Conservation (phyloP, 108 stramenopile genomes). For the Nannochloropsis salina region DNA sequence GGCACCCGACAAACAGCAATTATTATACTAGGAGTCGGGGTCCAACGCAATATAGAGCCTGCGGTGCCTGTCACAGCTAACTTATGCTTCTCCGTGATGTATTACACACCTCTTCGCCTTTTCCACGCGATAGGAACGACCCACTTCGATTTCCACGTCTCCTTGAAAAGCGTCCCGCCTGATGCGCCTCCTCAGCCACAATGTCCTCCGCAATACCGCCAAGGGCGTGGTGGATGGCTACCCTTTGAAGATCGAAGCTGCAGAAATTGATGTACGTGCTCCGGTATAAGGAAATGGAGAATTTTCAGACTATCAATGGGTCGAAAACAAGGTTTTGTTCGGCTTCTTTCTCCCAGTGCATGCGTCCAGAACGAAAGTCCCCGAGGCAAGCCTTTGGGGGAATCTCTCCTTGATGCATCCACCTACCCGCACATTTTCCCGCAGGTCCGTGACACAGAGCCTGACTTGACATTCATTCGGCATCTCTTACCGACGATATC, state of each 20-base stretch:
- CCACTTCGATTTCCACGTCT: no score
- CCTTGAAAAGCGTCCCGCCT: not conserved
- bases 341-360: conserved; percentile 8
- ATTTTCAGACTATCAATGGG: not conserved
- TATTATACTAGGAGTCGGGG: no score
- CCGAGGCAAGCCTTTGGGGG: conserved; percentile 56
- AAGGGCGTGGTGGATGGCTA: conserved; percentile 62
- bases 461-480: not conserved
- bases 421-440: conserved; percentile 57
- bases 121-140: no score
- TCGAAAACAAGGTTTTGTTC: not conserved
- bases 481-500: conserved; percentile 6
- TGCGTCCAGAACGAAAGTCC: conserved; percentile 23
- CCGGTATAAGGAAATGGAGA: conserved; percentile 36
- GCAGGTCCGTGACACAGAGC: not conserved
- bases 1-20: no score
- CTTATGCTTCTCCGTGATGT: no score
- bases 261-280: conserved; percentile 71
- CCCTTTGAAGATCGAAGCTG: conserved; percentile 71
- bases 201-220: conserved; percentile 69
- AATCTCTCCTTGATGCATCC: conserved; percentile 61
- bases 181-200: conserved; percentile 85
- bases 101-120: no score
- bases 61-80: no score
- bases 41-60: no score